Conservation (phyloP, 2,329 filamentous ascomycete species). For the Dothideomycetidae sp. region DNA sequence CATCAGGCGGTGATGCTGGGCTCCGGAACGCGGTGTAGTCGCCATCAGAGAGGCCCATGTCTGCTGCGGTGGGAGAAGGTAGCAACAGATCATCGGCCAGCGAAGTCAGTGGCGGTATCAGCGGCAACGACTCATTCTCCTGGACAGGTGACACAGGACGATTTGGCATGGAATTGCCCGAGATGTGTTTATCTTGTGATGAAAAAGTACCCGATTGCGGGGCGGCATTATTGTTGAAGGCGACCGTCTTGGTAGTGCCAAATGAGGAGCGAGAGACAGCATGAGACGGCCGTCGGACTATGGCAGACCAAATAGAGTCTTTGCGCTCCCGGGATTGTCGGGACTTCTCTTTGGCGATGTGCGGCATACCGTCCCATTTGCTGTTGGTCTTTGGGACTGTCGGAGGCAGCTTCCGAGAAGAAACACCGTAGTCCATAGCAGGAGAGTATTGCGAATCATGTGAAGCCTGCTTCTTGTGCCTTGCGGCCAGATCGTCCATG, state of each 20-base stretch:
- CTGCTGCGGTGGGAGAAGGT: background rate
- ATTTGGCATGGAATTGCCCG: background rate
- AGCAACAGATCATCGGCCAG: background rate
- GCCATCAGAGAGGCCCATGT: too few species aligned
- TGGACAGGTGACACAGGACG: background rate
- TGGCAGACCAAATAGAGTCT: conserved; percentile 6
- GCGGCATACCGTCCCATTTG: conserved; percentile 7
- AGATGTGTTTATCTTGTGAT: background rate
- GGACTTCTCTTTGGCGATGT: background rate
- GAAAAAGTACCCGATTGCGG: background rate
- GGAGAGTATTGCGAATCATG: background rate
- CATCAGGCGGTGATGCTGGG: too few species aligned
- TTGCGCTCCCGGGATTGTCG: background rate
- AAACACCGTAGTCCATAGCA: background rate
- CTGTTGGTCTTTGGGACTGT: conserved; percentile 3
- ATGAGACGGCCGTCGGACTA: conserved; percentile 4
- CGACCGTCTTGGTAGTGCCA: conserved; percentile 1
- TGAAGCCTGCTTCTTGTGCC: background rate
- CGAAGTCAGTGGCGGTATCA: background rate
- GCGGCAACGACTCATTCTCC: background rate
- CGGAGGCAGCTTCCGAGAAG: background rate
- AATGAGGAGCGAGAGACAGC: conserved; percentile 5
- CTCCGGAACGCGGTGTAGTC: too few species aligned
- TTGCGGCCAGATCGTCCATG: background rate
- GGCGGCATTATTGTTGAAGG: background rate